Evolutionary conservation across 768 basidiomycete species (phyloP), one percentile per base, ranked within the genome.

Genomic region (Lanmaoa pseudosensibilis): DNA sequence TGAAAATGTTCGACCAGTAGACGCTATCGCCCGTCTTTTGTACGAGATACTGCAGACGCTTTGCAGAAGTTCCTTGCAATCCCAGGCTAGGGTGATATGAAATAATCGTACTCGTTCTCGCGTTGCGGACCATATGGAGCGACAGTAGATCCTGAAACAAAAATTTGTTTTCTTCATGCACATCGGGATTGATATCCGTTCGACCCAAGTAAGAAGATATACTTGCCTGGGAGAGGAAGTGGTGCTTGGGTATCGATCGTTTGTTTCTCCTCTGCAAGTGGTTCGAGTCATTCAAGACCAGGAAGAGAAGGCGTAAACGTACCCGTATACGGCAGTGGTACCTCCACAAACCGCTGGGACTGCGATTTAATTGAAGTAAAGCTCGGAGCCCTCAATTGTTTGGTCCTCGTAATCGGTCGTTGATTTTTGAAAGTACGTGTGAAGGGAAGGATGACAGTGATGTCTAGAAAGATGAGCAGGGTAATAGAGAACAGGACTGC

Each of bases 381-480:
- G 23, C 45, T 74, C 11, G 67, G 47, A 19, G 61, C 58, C 25
- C 58, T 59, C 15, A 68, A 57, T 2, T 47, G 54, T 34, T 12
- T 55, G 30, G 58, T 46, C 54, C 67, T 58, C 34, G 11, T 19
- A 33, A 62, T 63, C 4, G 73, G 71, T 25, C 49, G 55, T 36
- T 49, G 53, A 50, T 71, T 69, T 56, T 69, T 66, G 54, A 78
- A 71, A 4, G 69, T 64, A n/a, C 80, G 76, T 36, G 74, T 59
- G 54, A 78, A 80, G 2, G 72, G 72, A 23, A 80, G 64, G 6
- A 76, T 66, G 30, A 80, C 67, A 4, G 79, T 80, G 40, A 80
- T 73, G 53, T 78, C 78, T 79, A 53, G 11, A 23, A n/a, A 47
- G n/a, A 48, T 53, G 27, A 64, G 47, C 8, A 38, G 5, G 27